These are phyloP conservation scores for Plasmodium ovale DNA, from an alignment of 169 alveolate species.

Conservation along the genomic window DNA sequence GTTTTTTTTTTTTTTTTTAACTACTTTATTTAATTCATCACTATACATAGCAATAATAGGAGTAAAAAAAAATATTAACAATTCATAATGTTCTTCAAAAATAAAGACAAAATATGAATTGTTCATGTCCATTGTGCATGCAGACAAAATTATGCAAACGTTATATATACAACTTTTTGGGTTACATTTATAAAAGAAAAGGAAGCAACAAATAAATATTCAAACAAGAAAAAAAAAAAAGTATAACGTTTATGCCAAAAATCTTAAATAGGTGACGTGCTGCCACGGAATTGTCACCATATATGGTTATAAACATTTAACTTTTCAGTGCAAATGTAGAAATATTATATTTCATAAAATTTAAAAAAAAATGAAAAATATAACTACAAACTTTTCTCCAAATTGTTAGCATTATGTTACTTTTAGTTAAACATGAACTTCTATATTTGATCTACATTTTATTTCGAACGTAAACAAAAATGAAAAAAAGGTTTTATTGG, in stretches of 20 bases:
- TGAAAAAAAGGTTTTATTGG: too few relatives aligned
- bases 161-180: too few relatives aligned
- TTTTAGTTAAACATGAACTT: too few relatives aligned
- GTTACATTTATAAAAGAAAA: neutral
- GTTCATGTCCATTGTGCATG: neutral
- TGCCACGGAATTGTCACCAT: neutral
- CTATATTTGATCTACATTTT: too few relatives aligned
- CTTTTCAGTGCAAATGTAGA: neutral
- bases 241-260: neutral
- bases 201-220: neutral
- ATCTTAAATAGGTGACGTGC: neutral
- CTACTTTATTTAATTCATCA: constrained; percentile 2
- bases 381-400: neutral
- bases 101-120: too few relatives aligned
- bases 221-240: neutral
- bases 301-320: too few relatives aligned
- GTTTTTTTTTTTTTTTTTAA: neutral
- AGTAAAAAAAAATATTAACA: neutral
- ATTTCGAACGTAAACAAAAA: too few relatives aligned
- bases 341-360: too few relatives aligned
- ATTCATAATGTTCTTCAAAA: neutral
- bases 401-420: neutral
- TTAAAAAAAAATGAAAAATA: neutral
- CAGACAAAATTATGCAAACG: too few relatives aligned
- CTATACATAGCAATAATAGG: neutral